Conservation (phyloP, 1,284 basidiomycete species). For the Pascua sp. region DNA sequence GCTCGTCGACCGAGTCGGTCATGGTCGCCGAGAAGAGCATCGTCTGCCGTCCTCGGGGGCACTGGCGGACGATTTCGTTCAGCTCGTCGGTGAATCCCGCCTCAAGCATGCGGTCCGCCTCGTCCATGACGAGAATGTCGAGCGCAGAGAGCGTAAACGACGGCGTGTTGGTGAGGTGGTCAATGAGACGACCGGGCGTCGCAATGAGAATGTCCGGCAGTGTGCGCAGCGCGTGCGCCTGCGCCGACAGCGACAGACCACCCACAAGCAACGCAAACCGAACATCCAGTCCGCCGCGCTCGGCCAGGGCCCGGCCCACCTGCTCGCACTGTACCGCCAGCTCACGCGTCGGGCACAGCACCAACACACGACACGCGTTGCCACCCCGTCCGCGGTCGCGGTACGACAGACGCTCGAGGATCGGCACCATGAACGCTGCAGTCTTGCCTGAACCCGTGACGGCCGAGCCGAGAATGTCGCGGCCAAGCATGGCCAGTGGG, state of each 20-base stretch:
- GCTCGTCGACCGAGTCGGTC: slow-evolving; percentile 91
- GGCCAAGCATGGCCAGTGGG: slow-evolving; percentile 85
- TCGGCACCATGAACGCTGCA: slow-evolving; percentile 90
- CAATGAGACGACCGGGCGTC: slow-evolving; percentile 92
- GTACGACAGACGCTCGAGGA: slow-evolving; percentile 85
- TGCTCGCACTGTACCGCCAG: slow-evolving; percentile 91
- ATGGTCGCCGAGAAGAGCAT: slow-evolving; percentile 99
- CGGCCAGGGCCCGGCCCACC: slow-evolving; percentile 77
- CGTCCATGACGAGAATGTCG: slow-evolving; percentile 91
- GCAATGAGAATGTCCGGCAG: slow-evolving; percentile 91
- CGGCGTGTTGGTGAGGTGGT: slow-evolving; percentile 92
- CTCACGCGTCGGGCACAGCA: slow-evolving; percentile 90
- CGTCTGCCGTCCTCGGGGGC: slow-evolving; percentile 84
- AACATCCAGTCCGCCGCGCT: slow-evolving; percentile 72
- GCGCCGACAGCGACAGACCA: slow-evolving; percentile 87
- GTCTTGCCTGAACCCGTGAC: slow-evolving; percentile 97
- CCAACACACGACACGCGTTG: slow-evolving; percentile 86
- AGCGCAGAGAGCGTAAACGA: slow-evolving; percentile 89
- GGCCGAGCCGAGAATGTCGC: slow-evolving; percentile 91
- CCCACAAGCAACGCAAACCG: slow-evolving; percentile 84
- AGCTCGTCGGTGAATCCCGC: slow-evolving; percentile 97
- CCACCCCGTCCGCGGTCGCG: slow-evolving; percentile 75
- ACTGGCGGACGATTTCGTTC: slow-evolving; percentile 84
- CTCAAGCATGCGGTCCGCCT: slow-evolving; percentile 96
- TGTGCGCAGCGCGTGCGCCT: slow-evolving; percentile 77